Percentiles rank a stretch among this genome's conserved stretches.
These are phyloP conservation scores for Hyphodiscus sp. DNA, from an alignment of 2,329 filamentous ascomycete genomes.

Conservation along the genomic window DNA sequence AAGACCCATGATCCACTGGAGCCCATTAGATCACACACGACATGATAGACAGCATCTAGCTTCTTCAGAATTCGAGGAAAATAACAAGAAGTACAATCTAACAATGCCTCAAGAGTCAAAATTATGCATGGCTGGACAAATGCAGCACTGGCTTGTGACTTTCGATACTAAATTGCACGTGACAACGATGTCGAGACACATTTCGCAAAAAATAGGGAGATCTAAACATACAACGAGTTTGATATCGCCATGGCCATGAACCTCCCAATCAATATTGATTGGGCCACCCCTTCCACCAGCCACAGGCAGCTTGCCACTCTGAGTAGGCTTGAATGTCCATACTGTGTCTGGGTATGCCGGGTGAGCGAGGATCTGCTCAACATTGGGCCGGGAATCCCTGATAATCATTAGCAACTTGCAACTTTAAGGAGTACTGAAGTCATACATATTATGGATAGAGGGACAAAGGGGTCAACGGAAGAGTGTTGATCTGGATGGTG, in stretches of 20 bases:
- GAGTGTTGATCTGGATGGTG: too few species aligned
- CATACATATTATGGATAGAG: too few species aligned
- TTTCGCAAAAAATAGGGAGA: not conserved
- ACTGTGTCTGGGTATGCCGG: constrained; percentile 60
- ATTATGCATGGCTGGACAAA: too few species aligned
- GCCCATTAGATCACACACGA: constrained; percentile 4
- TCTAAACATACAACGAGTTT: constrained; percentile 56
- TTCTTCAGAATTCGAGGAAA: too few species aligned
- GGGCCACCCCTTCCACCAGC: constrained; percentile 69
- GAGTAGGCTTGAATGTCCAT: constrained; percentile 63
- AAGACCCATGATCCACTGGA: constrained; percentile 74
- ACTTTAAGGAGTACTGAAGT: not conserved
- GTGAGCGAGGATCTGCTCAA: constrained; percentile 54
- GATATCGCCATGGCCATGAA: constrained; percentile 67
- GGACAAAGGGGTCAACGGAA: too few species aligned
- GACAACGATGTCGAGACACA: not conserved
- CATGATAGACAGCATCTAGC: too few species aligned
- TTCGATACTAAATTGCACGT: not conserved
- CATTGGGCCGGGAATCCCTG: constrained; percentile 32
- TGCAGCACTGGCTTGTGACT: not conserved
- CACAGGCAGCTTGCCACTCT: constrained; percentile 54
- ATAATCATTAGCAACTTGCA: not conserved
- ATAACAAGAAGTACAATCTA: too few species aligned
- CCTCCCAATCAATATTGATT: constrained; percentile 69
- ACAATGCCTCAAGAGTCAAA: too few species aligned